Evolutionary conservation across 148 eudicot species (phyloP).

Genomic region (Vaccinium macrocarpon): DNA sequence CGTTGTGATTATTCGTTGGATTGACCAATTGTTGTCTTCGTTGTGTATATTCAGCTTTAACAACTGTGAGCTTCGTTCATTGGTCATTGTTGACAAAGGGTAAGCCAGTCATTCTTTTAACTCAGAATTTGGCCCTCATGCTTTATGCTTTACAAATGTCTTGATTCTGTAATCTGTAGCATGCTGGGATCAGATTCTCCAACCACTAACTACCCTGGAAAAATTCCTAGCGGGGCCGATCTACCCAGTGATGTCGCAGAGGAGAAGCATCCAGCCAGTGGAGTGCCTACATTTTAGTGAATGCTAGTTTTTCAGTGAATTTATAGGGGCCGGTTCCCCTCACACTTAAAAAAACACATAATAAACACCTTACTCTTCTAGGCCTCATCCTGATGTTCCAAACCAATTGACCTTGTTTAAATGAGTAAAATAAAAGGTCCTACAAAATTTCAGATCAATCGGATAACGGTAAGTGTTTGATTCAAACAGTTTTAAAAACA

Average conservation of each 20-base stretch:
- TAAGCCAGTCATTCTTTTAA: conserved; percentile 20
- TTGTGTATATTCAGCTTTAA: conserved; percentile 49
- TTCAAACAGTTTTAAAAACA: too few species aligned
- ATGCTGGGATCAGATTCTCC: conserved; percentile 40
- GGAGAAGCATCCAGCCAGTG: neutral
- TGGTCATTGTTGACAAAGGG: conserved; percentile 75
- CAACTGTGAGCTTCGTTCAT: conserved; percentile 85
- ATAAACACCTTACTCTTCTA: too few species aligned
- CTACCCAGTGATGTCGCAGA: conserved; percentile 47
- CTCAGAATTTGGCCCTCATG: neutral
- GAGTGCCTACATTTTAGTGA: neutral
- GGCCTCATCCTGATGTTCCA: too few species aligned
- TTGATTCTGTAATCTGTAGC: conserved; percentile 30
- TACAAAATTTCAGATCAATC: too few species aligned
- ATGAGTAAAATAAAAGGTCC: too few species aligned
- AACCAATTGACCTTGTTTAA: too few species aligned
- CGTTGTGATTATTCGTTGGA: neutral
- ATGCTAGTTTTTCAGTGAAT: neutral
- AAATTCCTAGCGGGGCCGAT: conserved; percentile 49
- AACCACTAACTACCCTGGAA: conserved; percentile 52
- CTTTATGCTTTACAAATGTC: neutral
- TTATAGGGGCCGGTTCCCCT: too few species aligned
- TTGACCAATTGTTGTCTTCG: neutral
- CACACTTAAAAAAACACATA: too few species aligned
- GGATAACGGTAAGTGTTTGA: too few species aligned